Conservation (phyloP, 768 basidiomycete genomes). For the Agrocybe praecox region DNA sequence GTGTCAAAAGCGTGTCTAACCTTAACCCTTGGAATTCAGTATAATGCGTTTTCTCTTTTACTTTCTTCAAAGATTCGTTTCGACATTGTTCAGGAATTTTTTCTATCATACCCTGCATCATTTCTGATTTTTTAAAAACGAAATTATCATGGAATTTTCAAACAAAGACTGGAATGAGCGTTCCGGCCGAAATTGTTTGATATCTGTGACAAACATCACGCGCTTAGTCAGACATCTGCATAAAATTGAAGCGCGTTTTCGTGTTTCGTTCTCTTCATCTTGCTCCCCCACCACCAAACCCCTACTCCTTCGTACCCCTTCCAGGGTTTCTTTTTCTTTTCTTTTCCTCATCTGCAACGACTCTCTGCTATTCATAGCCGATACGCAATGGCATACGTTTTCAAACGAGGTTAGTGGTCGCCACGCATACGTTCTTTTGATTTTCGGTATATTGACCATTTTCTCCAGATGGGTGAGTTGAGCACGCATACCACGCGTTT, state of each 20-base stretch:
- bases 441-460: conserved; percentile 5
- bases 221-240: conserved; percentile 34
- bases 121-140: not conserved
- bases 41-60: not conserved
- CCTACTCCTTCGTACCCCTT: not conserved
- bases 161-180: not conserved
- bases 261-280: conserved; percentile 21
- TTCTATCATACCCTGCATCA: no score
- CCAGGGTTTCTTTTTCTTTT: not conserved
- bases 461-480: conserved; percentile 48
- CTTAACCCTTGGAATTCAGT: conserved; percentile 14
- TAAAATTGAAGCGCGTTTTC: conserved; percentile 29
- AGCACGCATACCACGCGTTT: conserved; percentile 26
- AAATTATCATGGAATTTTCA: not conserved
- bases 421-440: not conserved
- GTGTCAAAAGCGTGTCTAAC: conserved; percentile 27
- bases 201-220: conserved; percentile 21
- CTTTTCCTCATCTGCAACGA: not conserved
- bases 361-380: conserved; percentile 1
- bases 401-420: conserved; percentile 39
- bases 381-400: conserved; percentile 35
- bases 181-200: not conserved
- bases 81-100: no score
- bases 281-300: conserved; percentile 15
- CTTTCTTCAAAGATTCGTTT: not conserved